These are phyloP conservation scores for Serendipita indica DNA, from an alignment of 768 basidiomycete species.

Conservation along the genomic window DNA sequence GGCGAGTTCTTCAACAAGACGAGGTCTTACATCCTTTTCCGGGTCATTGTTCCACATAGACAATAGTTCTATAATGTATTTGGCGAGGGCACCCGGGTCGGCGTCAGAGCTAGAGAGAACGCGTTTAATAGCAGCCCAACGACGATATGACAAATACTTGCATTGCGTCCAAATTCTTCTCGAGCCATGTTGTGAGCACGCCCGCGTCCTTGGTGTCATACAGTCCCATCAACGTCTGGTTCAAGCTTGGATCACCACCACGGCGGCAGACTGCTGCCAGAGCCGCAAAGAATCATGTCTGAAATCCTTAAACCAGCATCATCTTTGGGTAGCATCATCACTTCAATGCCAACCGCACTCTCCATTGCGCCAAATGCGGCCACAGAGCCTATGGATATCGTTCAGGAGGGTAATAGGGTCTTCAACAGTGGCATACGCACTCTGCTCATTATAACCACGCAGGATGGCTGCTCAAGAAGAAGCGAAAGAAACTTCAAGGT, in stretches of 20 bases:
- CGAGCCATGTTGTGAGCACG: background rate
- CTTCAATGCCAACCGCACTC: background rate
- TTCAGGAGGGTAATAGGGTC: background rate
- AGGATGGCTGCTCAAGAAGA: conserved; percentile 79
- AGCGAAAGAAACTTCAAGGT: conserved; percentile 83
- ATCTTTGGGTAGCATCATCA: background rate
- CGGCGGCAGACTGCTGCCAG: background rate
- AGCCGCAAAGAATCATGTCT: background rate
- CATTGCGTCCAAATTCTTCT: background rate
- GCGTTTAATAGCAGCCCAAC: background rate
- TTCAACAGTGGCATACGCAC: background rate
- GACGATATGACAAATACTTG: background rate
- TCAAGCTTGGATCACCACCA: background rate
- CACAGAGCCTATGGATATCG: background rate
- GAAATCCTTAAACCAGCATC: background rate
- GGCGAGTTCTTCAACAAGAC: conserved; percentile 59
- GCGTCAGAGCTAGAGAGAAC: conserved; percentile 67
- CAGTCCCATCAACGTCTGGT: background rate
- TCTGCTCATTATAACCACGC: background rate
- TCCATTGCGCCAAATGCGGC: background rate
- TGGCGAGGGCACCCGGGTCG: conserved; percentile 82
- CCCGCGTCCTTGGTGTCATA: background rate
- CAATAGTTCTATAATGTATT: conserved; percentile 86
- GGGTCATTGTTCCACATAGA: conserved; percentile 61
- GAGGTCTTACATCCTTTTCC: conserved; percentile 67